Evolutionary conservation across 2,329 filamentous ascomycete species (phyloP).

Genomic region (Cercospora nicotianae): DNA sequence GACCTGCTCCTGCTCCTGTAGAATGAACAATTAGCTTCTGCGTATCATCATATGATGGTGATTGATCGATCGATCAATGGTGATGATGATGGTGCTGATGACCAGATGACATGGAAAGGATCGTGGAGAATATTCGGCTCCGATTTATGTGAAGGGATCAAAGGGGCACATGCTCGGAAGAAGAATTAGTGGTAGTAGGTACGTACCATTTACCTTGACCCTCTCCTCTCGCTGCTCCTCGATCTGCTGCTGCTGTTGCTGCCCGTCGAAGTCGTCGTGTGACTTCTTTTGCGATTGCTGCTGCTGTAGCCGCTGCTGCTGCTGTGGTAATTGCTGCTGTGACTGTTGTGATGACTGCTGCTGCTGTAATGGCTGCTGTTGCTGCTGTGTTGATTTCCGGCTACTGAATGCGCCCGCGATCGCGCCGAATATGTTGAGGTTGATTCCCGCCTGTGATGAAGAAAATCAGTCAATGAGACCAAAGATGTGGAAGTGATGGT

Average conservation of each 20-base stretch:
- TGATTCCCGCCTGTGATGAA: constrained; percentile 38
- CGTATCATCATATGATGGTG: background rate
- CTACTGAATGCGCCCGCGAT: constrained; percentile 38
- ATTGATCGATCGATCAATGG: background rate
- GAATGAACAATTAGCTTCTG: no score
- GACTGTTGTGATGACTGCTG: background rate
- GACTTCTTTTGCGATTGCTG: background rate
- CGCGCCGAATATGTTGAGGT: constrained; percentile 42
- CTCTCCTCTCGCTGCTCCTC: constrained; percentile 38
- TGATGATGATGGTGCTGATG: no score
- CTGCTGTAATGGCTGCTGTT: constrained; percentile 26
- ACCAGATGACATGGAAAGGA: background rate
- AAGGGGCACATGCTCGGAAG: background rate
- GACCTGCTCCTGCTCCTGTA: constrained; percentile 34
- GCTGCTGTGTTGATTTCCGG: constrained; percentile 35
- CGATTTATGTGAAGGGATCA: no score
- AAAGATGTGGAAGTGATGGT: no score
- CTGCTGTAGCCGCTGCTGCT: background rate
- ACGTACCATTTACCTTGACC: constrained; percentile 33
- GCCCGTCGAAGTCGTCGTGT: constrained; percentile 1
- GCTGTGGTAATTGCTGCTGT: background rate
- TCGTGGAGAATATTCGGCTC: background rate
- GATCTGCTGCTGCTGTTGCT: constrained; percentile 20
- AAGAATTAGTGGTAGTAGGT: no score
- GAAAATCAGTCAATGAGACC: no score